These are phyloP conservation scores for Epichloe festucae DNA, from an alignment of 2,329 filamentous ascomycete genomes.

Conservation along the genomic window DNA sequence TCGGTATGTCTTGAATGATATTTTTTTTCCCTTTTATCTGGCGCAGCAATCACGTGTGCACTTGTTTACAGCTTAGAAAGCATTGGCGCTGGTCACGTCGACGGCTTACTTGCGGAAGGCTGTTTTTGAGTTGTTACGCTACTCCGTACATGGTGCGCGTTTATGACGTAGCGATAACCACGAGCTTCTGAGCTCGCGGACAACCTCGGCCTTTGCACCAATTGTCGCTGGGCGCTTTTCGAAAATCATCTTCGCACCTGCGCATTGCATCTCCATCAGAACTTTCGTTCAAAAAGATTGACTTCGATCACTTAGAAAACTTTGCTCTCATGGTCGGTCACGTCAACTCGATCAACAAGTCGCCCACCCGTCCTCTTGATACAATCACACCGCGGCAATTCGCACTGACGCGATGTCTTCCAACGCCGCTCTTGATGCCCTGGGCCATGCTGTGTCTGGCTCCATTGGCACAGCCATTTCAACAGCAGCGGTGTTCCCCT, in stretches of 20 bases:
- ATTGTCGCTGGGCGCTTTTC: background rate
- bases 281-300: background rate
- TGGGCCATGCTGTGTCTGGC: slow-evolving; percentile 73
- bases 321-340: too few species aligned
- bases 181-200: background rate
- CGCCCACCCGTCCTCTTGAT: too few species aligned
- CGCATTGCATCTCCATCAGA: background rate
- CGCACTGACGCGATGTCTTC: slow-evolving; percentile 16
- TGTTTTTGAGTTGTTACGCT: too few species aligned
- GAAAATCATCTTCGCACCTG: background rate
- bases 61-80: too few species aligned
- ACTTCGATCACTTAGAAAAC: too few species aligned
- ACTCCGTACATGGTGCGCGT: too few species aligned
- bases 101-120: too few species aligned
- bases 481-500: slow-evolving; percentile 66
- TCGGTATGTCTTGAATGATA: too few species aligned
- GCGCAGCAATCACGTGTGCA: too few species aligned
- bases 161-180: background rate
- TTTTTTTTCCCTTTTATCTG: too few species aligned
- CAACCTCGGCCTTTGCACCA: background rate
- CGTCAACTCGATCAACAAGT: too few species aligned
- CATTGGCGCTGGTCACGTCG: too few species aligned
- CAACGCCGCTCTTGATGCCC: slow-evolving; percentile 45
- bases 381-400: background rate
- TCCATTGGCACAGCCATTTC: slow-evolving; percentile 67